Base-by-base conservation (phyloP, 2,329 filamentous ascomycete species). In the Daldinia sp. region DNA sequence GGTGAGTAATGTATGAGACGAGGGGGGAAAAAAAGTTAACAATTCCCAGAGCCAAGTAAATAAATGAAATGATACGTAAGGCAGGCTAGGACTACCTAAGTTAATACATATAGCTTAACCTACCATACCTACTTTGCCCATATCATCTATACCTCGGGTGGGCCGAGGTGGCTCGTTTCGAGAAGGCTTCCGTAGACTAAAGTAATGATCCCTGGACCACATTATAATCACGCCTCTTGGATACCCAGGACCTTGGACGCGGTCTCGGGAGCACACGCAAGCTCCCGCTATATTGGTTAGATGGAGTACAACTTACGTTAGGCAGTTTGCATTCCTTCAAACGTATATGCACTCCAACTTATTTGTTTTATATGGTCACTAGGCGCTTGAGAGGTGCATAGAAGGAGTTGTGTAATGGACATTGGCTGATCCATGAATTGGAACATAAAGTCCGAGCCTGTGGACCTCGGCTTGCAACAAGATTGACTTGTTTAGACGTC, bases 391-490 rank as follows among this genome's bases (percentile, higher is more conserved):
- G 20, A 26, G 20, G 20, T 23, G 42, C 42, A 20, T 46, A 46
- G 26, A 12, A 39, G 20, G 20, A 30, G 13, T 30, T 50, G 12
- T 50, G 26, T 33, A 13, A 33, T 51, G 15, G 15, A 18, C 26
- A 50, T 50, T 30, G 26, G 46, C 26, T 33, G 26, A 18, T 51
- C 26, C 7, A 9, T 30, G 15, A 33, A 15, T 7, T 51, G 33
- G 6, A 28, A 15, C 18, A 41, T 4, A 1, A 44, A 65, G 39
- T 65, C 35, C 51, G 51, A 37, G 7, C 30, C 18, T n/a, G 23
- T 46, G 55, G 55, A 59, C 68, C 68, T 70, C 68, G 68, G 68
- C 65, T 68, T 70, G 68, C 62, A 68, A 70, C 68, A 54, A 48
- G 53, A 18, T 9, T 35, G 33, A 39, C 18, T 23, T 18, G 15